Conservation (phyloP, 148 eudicot species). For the Diospyros lotus region DNA sequence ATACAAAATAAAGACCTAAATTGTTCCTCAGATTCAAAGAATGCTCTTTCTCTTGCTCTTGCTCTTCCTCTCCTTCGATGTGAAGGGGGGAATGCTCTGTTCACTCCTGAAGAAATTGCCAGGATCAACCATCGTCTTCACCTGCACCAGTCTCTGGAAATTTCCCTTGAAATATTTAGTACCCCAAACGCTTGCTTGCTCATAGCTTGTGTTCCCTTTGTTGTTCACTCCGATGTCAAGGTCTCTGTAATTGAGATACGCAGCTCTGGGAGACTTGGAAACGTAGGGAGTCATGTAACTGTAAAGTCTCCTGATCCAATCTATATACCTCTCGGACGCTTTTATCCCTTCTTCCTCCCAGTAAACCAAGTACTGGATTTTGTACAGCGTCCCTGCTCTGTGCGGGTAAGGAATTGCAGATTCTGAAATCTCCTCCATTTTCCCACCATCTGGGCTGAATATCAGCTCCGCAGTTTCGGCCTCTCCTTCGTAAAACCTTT, state of each 20-base stretch:
- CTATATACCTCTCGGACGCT: not conserved
- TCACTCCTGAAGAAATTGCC: not conserved
- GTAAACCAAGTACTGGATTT: not conserved
- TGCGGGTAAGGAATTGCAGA: not conserved
- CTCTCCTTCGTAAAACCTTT: not conserved
- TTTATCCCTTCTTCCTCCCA: not conserved
- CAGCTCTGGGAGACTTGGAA: not conserved
- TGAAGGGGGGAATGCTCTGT: not conserved
- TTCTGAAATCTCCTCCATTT: not conserved
- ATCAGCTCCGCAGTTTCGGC: not conserved
- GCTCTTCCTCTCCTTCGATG: not conserved
- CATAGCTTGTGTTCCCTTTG: not conserved
- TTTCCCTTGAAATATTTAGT: not conserved
- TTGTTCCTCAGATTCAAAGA: too few relatives aligned
- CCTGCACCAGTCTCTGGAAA: not conserved
- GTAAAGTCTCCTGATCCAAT: not conserved
- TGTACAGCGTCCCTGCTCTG: not conserved
- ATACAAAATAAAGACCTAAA: too few relatives aligned
- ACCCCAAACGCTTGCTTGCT: not conserved
- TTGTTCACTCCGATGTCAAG: not conserved
- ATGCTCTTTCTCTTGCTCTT: not conserved
- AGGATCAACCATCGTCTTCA: not conserved
- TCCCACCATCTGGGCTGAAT: not conserved
- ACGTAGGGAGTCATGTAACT: not conserved
- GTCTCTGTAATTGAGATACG: not conserved